Base-by-base conservation (phyloP, 176 grass and related monocot genomes). In the Aegilops speltoides region DNA sequence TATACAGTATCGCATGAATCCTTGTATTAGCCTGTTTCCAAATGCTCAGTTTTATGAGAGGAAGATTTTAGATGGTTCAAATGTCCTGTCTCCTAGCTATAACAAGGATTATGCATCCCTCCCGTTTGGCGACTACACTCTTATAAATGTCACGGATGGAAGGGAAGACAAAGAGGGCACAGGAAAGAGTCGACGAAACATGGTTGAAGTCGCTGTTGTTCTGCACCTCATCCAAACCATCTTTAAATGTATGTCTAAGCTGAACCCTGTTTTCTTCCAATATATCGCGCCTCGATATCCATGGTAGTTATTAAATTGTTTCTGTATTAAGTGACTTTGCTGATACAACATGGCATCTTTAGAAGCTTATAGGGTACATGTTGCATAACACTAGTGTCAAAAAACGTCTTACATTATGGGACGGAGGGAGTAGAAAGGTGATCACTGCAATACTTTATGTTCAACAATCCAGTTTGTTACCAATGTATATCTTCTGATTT, bases 131-230 rank as follows among this genome's bases (percentile, higher is more conserved):
- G 16, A 4, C 46, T 50, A 50, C 46, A 50, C 46, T 50, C 14
- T 50, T 50, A 50, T 50, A 50, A 50, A 50, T 50, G 46, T 50
- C 46, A 50, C 14, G 4, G 46, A 50, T 50, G 46, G 46, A 16
- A 15, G 46, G 46, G 46, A 50, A 50, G 46, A 50, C 46, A 50
- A 50, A 16, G 46, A 50, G 46, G 46, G 46, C 46, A 16, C 46
- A 50, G 46, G 92, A 32, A 88, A 84, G 26, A 93, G 95, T 26
- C 77, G 60, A 87, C 79, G 52, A 28, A 97, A 95, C 83, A 25
- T 90, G 70, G 89, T 93, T 71, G 95, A 97, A 89, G 95, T 95
- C 91, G 89, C 84, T 52, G 87, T 86, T 43, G 82, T 91, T 73
- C 69, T 88, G 15, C 82, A 93, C 63, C 82, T 95, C 64, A 80